Base-by-base conservation (phyloP, 2,329 filamentous ascomycete genomes). In the Sphaerulina vaccinii region DNA sequence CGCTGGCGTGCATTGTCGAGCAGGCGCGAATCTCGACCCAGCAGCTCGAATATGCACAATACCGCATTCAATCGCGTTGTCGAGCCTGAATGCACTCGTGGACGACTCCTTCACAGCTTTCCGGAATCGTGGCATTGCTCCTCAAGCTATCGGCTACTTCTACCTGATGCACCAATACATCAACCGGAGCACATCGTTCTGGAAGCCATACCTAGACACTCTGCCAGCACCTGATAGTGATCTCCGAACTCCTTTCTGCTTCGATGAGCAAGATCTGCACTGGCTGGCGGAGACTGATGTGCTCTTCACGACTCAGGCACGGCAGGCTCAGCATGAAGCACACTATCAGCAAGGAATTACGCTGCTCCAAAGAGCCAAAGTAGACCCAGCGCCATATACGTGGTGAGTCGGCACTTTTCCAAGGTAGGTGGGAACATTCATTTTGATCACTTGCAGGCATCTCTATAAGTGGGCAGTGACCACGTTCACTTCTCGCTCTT, bases 391-490 rank as follows among this genome's bases (percentile, higher is more conserved):
- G 52, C 59, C 62, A 45, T 74, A 71, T 56, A 72, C 70, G 15
- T 75, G 73, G 72, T 74, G 65, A 68, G 68, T 70, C 39, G 29
- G 29, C 16, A 32, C 33, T 16, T 33, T 36, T 35, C 21, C 8
- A 53, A 61, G 60, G 65, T 67, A 67, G 58, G 65, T 64, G 33
- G 13, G 27, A 13, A 32, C n/a, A 29, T 51, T 40, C 47, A 27
- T 56, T 60, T 56, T 62, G 52, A 58, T 59, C 41, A 19, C 49
- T 53, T 35, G 15, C 63, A 79, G 76, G 72, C 65, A 74, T 35
- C 68, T 74, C 11, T 77, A 73, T 55, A 62, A 70, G 35, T 79
- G 77, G 75, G 75, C 77, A n/a, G 71, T 75, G 13, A 77, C 75
- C 4, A 74, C 79, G 18, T 76, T 74, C 59, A 75, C 74, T 3